A percentile compares a stretch with the other conserved stretches of the same genome.
Conservation (phyloP, 2,329 filamentous ascomycete species). For the Exserohilum rostratum region DNA sequence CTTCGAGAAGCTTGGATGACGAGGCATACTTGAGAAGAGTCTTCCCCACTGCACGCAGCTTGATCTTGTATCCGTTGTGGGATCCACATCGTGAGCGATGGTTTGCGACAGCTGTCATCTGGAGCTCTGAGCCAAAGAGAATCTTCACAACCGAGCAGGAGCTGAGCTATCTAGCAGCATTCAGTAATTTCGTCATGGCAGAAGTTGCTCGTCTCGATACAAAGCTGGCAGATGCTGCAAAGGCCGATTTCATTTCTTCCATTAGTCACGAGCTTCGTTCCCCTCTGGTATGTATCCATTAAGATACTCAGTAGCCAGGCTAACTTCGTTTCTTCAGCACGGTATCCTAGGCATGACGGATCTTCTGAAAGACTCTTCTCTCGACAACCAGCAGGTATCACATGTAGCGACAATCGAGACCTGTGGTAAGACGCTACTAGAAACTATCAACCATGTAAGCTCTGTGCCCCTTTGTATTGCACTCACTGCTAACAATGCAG, state of each 20-base stretch:
- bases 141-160: slow-evolving; percentile 48
- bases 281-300: slow-evolving; percentile 50
- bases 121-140: slow-evolving; percentile 46
- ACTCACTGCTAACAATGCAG: slow-evolving; percentile 22
- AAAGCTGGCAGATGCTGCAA: slow-evolving; percentile 53
- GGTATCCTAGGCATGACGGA: slow-evolving; percentile 59
- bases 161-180: slow-evolving; percentile 47
- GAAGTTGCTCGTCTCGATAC: slow-evolving; percentile 48
- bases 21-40: slow-evolving; percentile 40
- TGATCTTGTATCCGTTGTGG: slow-evolving; percentile 50
- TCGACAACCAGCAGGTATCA: slow-evolving; percentile 50
- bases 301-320: background rate
- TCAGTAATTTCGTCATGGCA: slow-evolving; percentile 49
- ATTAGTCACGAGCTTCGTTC: slow-evolving; percentile 67
- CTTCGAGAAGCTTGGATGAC: slow-evolving; percentile 40
- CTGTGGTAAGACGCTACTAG: slow-evolving; percentile 49
- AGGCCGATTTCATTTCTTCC: slow-evolving; percentile 64
- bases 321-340: slow-evolving; percentile 45
- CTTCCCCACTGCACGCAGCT: slow-evolving; percentile 46
- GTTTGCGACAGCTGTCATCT: slow-evolving; percentile 48
- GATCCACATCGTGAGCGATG: slow-evolving; percentile 48
- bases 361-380: slow-evolving; percentile 40
- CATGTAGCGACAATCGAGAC: slow-evolving; percentile 47
- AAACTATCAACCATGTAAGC: slow-evolving; percentile 51
- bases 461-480: background rate